A percentile compares a stretch with the other conserved stretches of the same genome.
These are phyloP conservation scores for Penicillium sp. DNA, from an alignment of 2,329 filamentous ascomycete species.

Conservation along the genomic window DNA sequence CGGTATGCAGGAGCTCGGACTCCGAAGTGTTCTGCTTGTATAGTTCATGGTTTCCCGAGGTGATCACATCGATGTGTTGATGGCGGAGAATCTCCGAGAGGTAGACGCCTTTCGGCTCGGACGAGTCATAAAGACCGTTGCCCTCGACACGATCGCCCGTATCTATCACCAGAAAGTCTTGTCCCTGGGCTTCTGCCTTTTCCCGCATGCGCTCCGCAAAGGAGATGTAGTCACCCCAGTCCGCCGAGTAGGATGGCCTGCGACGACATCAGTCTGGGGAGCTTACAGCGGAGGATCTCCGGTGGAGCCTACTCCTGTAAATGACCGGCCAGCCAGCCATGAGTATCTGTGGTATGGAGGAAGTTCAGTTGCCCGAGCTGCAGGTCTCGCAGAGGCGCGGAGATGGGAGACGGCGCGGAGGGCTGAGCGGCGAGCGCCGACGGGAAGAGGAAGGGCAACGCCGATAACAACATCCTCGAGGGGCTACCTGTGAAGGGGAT, in stretches of 20 bases:
- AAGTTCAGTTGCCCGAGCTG: conserved; percentile 96
- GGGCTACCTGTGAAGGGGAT: not conserved
- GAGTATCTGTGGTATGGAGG: conserved; percentile 93
- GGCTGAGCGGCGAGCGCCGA: conserved; percentile 66
- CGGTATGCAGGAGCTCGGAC: conserved; percentile 75
- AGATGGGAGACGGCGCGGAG: conserved; percentile 72
- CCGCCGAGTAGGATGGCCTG: conserved; percentile 86
- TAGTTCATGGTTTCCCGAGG: conserved; percentile 91
- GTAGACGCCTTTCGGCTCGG: conserved; percentile 81
- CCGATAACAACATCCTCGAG: conserved; percentile 18
- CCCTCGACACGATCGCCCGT: conserved; percentile 93
- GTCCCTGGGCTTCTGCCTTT: conserved; percentile 74
- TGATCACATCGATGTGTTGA: conserved; percentile 81
- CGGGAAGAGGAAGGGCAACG: conserved; percentile 28
- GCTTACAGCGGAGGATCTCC: conserved; percentile 9
- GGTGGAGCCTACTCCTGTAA: conserved; percentile 70
- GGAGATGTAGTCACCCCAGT: conserved; percentile 98
- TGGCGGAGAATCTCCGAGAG: conserved; percentile 84
- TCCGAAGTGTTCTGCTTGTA: conserved; percentile 79
- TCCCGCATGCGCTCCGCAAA: conserved; percentile 81
- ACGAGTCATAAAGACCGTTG: conserved; percentile 91
- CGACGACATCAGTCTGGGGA: conserved; percentile 19
- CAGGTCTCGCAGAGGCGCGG: conserved; percentile 79
- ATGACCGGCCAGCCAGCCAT: conserved; percentile 95
- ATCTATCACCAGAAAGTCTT: conserved; percentile 89